Percentiles rank a stretch among this genome's conserved stretches.
Conservation (phyloP, 164 flowering plant species). For the Vitis riparia region DNA sequence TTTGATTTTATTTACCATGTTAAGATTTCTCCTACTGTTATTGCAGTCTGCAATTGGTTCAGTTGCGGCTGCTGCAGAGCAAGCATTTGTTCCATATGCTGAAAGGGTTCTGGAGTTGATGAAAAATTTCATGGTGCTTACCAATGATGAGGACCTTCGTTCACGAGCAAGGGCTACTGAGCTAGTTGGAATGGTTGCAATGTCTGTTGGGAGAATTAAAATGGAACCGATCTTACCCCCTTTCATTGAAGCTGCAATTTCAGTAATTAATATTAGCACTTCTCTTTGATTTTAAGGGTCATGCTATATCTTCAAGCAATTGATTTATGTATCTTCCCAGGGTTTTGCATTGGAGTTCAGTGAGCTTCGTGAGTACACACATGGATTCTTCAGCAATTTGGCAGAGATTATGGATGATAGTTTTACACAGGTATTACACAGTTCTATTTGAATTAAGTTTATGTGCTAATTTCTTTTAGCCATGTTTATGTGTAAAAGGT, state of each 20-base stretch:
- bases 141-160: slow-evolving; percentile 88
- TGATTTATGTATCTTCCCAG: slow-evolving; percentile 37
- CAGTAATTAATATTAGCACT: slow-evolving; percentile 42
- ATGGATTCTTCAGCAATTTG: slow-evolving; percentile 95
- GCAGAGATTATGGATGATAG: slow-evolving; percentile 89
- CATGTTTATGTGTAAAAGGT: slow-evolving; percentile 3
- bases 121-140: slow-evolving; percentile 90
- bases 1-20: neutral
- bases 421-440: slow-evolving; percentile 60
- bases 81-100: slow-evolving; percentile 89
- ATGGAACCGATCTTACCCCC: slow-evolving; percentile 92
- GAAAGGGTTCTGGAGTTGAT: slow-evolving; percentile 90
- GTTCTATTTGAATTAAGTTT: slow-evolving; percentile 5
- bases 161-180: slow-evolving; percentile 97
- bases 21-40: slow-evolving; percentile 10
- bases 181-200: slow-evolving; percentile 90
- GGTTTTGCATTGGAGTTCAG: slow-evolving; percentile 91
- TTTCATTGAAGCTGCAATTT: slow-evolving; percentile 91
- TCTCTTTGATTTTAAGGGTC: neutral
- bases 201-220: slow-evolving; percentile 82
- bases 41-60: slow-evolving; percentile 98
- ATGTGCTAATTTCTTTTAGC: neutral
- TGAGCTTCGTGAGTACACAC: slow-evolving; percentile 95
- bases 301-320: neutral
- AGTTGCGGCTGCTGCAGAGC: slow-evolving; percentile 95